Base-by-base conservation (phyloP, 2,329 filamentous ascomycete species). In the Phaeosphaeriaceae sp. region DNA sequence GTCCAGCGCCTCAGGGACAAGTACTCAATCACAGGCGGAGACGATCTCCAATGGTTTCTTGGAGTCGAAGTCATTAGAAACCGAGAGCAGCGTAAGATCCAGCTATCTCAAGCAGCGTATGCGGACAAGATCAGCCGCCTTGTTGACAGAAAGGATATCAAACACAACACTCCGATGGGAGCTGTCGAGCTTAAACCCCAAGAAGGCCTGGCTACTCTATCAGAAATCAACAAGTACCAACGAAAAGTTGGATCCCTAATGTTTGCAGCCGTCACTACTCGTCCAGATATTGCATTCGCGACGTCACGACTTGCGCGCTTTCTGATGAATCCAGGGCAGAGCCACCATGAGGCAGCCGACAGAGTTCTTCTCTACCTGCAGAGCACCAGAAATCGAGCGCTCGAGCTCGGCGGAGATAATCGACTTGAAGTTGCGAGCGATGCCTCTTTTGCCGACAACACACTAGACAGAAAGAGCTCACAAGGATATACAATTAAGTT, bases 351-450 rank as follows among this genome's bases (percentile, higher is more conserved):
- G 6, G 37, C 20, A 11, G 20, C n/a, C 6, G 20, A 39, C 26
- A 15, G 18, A 41, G 38, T 29, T 28, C 8, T 9, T 6, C 6
- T 34, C 7, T 34, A 28, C 23, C n/a, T 40, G 26, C n/a, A n/a
- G n/a, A n/a, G n/a, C n/a, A n/a, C n/a, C n/a, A n/a, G n/a, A n/a
- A n/a, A n/a, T n/a, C n/a, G n/a, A n/a, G n/a, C n/a, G n/a, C n/a
- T n/a, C n/a, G n/a, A n/a, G n/a, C n/a, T n/a, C n/a, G n/a, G n/a
- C n/a, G n/a, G n/a, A n/a, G n/a, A 29, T 40, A 40, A 16, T 7
- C 29, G 29, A n/a, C 38, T 34, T 46, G 15, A 46, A 20, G 34
- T 46, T 46, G 30, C 34, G 20, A 23, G 33, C 30, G n/a, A 20
- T 32, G 15, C n/a, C 30, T 36, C 12, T 18, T 29, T 40, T 40